phyloP scores from a whole-genome alignment of 1,139 yeast species.

The Torulaspora globosa region DNA sequence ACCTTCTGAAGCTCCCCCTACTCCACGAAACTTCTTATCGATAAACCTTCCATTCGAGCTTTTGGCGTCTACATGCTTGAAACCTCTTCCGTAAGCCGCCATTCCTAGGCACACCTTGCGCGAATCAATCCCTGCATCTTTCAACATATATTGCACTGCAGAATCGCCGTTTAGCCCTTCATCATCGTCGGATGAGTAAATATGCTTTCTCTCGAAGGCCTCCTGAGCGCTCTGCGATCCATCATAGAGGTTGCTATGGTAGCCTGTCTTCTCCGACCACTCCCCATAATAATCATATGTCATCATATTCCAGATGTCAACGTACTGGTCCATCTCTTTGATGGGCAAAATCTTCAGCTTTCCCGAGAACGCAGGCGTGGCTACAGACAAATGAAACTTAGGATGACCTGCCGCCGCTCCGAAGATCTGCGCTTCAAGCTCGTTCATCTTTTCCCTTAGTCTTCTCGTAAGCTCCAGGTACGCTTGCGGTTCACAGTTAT shows the following conservation, averaged over 20 bases:
- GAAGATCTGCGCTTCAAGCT: constrained; percentile 35
- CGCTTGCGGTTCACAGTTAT: constrained; percentile 43
- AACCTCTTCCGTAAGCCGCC: constrained; percentile 82
- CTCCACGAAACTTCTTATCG: constrained; percentile 47
- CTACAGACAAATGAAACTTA: constrained; percentile 54
- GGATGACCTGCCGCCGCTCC: constrained; percentile 33
- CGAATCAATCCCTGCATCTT: constrained; percentile 42
- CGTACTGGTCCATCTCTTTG: constrained; percentile 49
- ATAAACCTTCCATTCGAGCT: constrained; percentile 23
- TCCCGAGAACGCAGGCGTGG: constrained; percentile 66
- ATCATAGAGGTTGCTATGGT: constrained; percentile 65
- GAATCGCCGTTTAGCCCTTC: constrained; percentile 47
- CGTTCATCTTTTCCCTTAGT: constrained; percentile 44
- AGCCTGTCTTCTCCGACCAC: constrained; percentile 63
- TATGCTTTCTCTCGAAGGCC: constrained; percentile 12
- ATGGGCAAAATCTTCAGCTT: constrained; percentile 46
- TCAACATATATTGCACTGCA: constrained; percentile 46
- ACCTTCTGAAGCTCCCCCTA: constrained; percentile 45
- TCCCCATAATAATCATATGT: constrained; percentile 81
- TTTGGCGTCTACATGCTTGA: constrained; percentile 42
- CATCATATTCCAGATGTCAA: constrained; percentile 82
- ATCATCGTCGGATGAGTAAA: constrained; percentile 29
- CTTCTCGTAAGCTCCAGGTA: constrained; percentile 45
- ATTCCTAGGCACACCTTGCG: constrained; percentile 71
- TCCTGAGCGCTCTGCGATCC: constrained; percentile 21